Evolutionary conservation across 768 basidiomycete species (phyloP).

Genomic region (Auricularia sp.): DNA sequence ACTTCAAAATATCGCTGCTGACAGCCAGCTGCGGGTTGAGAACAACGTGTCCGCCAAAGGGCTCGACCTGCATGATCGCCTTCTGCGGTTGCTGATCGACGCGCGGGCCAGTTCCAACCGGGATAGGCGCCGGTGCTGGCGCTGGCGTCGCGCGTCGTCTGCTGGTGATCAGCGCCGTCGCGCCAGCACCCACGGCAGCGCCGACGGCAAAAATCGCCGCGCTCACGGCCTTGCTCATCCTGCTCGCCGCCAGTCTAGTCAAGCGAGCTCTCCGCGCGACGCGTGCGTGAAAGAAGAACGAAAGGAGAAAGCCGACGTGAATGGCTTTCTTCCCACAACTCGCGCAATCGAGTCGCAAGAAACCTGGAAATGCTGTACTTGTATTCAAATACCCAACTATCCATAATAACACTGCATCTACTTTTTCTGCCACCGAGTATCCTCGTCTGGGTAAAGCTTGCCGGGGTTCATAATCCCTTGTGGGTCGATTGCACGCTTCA

Average conservation of each 20-base stretch:
- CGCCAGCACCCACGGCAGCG: conserved; percentile 69
- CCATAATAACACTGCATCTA: background rate
- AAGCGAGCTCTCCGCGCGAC: no score
- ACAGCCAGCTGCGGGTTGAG: conserved; percentile 5
- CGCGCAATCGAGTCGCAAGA: no score
- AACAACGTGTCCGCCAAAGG: conserved; percentile 1
- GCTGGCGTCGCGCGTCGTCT: conserved; percentile 10
- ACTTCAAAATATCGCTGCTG: conserved; percentile 46
- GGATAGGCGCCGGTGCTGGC: conserved; percentile 39
- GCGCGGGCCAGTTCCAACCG: conserved; percentile 33
- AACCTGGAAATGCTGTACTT: no score
- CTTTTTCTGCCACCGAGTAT: conserved; percentile 1
- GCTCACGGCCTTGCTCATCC: conserved; percentile 27
- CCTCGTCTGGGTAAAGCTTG: conserved; percentile 31
- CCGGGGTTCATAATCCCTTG: conserved; percentile 78
- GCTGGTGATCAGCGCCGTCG: conserved; percentile 19
- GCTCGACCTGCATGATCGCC: conserved; percentile 10
- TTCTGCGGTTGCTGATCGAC: conserved; percentile 24
- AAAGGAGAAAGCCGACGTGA: no score
- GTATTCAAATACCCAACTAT: no score
- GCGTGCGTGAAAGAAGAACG: no score
- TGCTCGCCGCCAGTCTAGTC: background rate
- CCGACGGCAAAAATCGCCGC: conserved; percentile 77
- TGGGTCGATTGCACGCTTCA: conserved; percentile 76
- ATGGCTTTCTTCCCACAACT: no score